A percentile compares a stretch with the other conserved stretches of the same genome.
These are phyloP conservation scores for Russula ochroleuca DNA, from an alignment of 768 basidiomycete species.

Conservation along the genomic window DNA sequence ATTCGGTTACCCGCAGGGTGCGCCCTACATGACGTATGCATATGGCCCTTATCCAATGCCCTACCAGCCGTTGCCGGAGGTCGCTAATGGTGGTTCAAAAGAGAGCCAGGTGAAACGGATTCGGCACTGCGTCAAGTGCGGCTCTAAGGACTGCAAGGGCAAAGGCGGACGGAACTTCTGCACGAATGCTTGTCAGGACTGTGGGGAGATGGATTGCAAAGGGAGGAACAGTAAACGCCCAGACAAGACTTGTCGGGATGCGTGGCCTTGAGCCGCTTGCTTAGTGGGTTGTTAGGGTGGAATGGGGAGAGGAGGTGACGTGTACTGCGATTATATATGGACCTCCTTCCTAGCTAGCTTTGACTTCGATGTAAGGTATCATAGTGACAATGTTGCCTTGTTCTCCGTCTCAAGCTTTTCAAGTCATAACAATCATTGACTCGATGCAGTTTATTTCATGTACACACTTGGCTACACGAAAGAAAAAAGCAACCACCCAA, in stretches of 20 bases:
- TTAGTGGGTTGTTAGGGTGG: not conserved
- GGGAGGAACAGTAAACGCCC: slow-evolving; percentile 75
- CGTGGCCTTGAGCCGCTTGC: slow-evolving; percentile 36
- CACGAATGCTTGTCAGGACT: slow-evolving; percentile 72
- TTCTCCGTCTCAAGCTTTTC: not conserved
- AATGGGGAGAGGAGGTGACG: not conserved
- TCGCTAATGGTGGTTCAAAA: slow-evolving; percentile 16
- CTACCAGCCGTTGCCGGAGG: slow-evolving; percentile 30
- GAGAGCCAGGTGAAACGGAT: slow-evolving; percentile 53
- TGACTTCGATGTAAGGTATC: slow-evolving; percentile 1
- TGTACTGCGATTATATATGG: not conserved
- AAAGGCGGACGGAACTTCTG: slow-evolving; percentile 77
- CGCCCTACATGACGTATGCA: slow-evolving; percentile 37
- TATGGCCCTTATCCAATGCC: slow-evolving; percentile 37
- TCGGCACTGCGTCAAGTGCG: slow-evolving; percentile 81
- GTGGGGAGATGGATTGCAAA: slow-evolving; percentile 73
- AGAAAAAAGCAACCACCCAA: not conserved
- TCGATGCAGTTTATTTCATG: not conserved
- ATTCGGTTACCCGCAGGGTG: slow-evolving; percentile 28
- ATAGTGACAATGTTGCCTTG: not conserved
- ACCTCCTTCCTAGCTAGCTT: not conserved
- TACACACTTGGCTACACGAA: not conserved
- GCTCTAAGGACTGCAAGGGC: slow-evolving; percentile 75
- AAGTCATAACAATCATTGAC: not conserved
- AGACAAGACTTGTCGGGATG: slow-evolving; percentile 66